Evolutionary conservation across 139 green algal genomes (phyloP).

Genomic region (Tetradesmus obliquus): DNA sequence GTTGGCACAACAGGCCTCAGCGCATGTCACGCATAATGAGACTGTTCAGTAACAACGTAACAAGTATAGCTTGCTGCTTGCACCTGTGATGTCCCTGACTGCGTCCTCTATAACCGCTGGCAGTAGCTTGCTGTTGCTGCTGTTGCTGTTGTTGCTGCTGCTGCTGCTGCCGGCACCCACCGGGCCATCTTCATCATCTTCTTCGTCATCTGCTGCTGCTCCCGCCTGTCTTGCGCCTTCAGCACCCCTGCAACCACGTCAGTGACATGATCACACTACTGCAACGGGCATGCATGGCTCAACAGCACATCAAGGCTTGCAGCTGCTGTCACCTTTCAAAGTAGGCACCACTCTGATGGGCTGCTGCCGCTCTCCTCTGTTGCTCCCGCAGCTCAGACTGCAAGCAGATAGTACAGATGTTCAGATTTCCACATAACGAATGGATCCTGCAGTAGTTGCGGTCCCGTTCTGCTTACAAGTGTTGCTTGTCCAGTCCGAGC

Average conservation of each 20-base stretch:
- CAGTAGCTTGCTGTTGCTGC: not conserved
- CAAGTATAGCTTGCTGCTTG: not conserved
- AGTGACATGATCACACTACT: not conserved
- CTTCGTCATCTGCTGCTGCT: slow-evolving; percentile 7
- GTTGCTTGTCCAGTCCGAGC: slow-evolving; percentile 52
- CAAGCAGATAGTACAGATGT: not conserved
- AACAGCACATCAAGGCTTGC: not conserved
- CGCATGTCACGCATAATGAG: not conserved
- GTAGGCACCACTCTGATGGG: not conserved
- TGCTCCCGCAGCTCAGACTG: slow-evolving; percentile 58
- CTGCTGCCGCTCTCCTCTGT: slow-evolving; percentile 21
- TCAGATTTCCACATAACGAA: not conserved
- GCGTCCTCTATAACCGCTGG: not conserved
- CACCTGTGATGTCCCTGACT: not conserved
- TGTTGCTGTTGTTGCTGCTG: not conserved
- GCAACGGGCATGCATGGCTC: not conserved
- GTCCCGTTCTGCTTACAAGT: slow-evolving; percentile 41
- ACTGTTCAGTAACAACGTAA: not conserved
- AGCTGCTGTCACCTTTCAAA: slow-evolving; percentile 37
- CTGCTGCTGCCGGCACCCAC: not conserved
- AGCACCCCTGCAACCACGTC: not conserved
- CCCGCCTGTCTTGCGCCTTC: not conserved
- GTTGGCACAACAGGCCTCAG: not conserved
- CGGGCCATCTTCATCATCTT: slow-evolving; percentile 9
- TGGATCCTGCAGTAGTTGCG: not conserved